These are phyloP conservation scores for Candida gorgasii DNA, from an alignment of 805 yeast species.

Conservation along the genomic window DNA sequence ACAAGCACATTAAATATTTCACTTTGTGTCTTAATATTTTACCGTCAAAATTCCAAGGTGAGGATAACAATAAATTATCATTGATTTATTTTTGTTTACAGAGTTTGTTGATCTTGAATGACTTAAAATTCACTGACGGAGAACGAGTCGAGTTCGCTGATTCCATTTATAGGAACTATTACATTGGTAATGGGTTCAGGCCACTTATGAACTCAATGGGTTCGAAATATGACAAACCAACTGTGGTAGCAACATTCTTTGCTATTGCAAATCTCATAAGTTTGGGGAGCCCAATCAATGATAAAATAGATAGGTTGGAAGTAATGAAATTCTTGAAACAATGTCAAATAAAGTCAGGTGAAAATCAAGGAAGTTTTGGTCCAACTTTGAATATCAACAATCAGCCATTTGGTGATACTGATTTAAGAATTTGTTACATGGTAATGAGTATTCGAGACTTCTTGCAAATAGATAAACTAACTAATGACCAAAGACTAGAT, in stretches of 20 bases:
- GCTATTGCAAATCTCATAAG: slow-evolving; percentile 59
- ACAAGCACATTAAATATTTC: slow-evolving; percentile 47
- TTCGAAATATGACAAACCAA: slow-evolving; percentile 55
- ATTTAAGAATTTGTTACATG: slow-evolving; percentile 71
- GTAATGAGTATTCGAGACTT: slow-evolving; percentile 65
- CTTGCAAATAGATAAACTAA: slow-evolving; percentile 32
- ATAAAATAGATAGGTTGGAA: slow-evolving; percentile 39
- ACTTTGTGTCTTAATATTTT: slow-evolving; percentile 51
- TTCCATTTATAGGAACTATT: slow-evolving; percentile 48
- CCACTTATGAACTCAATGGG: slow-evolving; percentile 46
- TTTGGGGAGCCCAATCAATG: slow-evolving; percentile 45
- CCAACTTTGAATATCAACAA: slow-evolving; percentile 29
- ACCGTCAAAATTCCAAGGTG: slow-evolving; percentile 56
- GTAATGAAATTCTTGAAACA: slow-evolving; percentile 54
- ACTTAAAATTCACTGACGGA: slow-evolving; percentile 9
- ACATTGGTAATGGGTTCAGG: slow-evolving; percentile 52
- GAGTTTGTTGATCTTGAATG: slow-evolving; percentile 52
- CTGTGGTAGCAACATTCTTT: slow-evolving; percentile 74
- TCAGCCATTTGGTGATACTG: slow-evolving; percentile 60
- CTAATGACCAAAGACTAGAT: slow-evolving; percentile 11
- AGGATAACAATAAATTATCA: slow-evolving; percentile 70
- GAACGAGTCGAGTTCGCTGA: slow-evolving; percentile 29
- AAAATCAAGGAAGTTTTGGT: slow-evolving; percentile 32
- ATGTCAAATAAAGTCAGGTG: slow-evolving; percentile 54
- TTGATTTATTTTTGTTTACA: slow-evolving; percentile 69